Conservation (phyloP, 176 grass and related monocot genomes). For the Paspalum notatum region DNA sequence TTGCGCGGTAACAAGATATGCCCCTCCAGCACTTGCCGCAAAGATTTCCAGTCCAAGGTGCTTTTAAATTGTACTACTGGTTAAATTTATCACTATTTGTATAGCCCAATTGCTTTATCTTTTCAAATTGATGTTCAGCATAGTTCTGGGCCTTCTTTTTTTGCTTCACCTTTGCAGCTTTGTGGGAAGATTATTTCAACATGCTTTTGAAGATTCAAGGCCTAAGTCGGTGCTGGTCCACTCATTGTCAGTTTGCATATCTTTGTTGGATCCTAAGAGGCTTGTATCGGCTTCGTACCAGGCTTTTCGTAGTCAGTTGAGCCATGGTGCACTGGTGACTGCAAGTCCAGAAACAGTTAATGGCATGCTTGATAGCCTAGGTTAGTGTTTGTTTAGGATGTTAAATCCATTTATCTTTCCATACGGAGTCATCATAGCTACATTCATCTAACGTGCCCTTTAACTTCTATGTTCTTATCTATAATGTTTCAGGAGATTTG, state of each 20-base stretch:
- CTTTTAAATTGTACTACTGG: slow-evolving; percentile 11
- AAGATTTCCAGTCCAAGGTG: slow-evolving; percentile 93
- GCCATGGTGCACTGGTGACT: slow-evolving; percentile 77
- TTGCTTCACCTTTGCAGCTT: slow-evolving; percentile 65
- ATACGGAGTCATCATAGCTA: neutral
- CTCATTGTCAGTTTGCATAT: slow-evolving; percentile 92
- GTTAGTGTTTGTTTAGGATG: slow-evolving; percentile 49
- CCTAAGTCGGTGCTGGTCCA: slow-evolving; percentile 94
- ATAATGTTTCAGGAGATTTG: slow-evolving; percentile 67
- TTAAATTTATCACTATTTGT: slow-evolving; percentile 22
- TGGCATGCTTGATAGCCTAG: slow-evolving; percentile 87
- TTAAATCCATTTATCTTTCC: slow-evolving; percentile 18
- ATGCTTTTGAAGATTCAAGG: slow-evolving; percentile 81
- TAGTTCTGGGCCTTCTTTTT: slow-evolving; percentile 35
- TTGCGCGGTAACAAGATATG: slow-evolving; percentile 90
- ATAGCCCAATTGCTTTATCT: neutral
- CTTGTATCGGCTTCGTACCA: slow-evolving; percentile 87
- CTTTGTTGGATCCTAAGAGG: slow-evolving; percentile 92
- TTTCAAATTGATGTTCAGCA: slow-evolving; percentile 43
- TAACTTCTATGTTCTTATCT: slow-evolving; percentile 16
- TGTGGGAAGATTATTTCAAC: slow-evolving; percentile 83
- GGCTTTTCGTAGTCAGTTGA: slow-evolving; percentile 74
- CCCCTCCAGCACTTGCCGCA: slow-evolving; percentile 81
- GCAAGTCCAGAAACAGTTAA: slow-evolving; percentile 91
- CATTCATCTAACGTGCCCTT: slow-evolving; percentile 1